Percentiles rank a stretch among this genome's conserved stretches.
These are phyloP conservation scores for Linum usitatissimum DNA, from an alignment of 345 rosid genomes.

Conservation along the genomic window DNA sequence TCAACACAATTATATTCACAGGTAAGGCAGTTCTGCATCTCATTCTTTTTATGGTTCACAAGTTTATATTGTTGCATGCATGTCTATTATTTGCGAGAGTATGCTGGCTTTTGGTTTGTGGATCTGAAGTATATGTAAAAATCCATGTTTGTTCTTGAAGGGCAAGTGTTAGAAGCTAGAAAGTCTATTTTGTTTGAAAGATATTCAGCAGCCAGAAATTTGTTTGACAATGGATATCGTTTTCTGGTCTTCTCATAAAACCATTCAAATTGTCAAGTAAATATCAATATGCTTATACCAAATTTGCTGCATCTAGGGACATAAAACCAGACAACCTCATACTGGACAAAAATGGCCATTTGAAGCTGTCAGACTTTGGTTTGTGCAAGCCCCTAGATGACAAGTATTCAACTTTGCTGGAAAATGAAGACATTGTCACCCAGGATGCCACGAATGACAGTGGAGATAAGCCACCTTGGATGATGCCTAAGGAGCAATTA, in stretches of 20 bases:
- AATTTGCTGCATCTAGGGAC: constrained; percentile 51
- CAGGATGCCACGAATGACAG: constrained; percentile 38
- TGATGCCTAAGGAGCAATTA: constrained; percentile 72
- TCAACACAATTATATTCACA: constrained; percentile 73
- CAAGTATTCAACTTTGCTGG: constrained; percentile 73
- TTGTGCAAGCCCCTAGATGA: constrained; percentile 94
- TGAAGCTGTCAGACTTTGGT: constrained; percentile 99
- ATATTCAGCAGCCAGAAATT: too few species aligned
- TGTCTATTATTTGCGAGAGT: background rate
- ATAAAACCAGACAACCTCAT: constrained; percentile 96
- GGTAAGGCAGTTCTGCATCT: constrained; percentile 26
- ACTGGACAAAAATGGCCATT: constrained; percentile 83
- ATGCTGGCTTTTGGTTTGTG: background rate
- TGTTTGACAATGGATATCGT: background rate
- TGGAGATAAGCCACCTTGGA: constrained; percentile 57
- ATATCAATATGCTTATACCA: constrained; percentile 9
- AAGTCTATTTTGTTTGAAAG: too few species aligned
- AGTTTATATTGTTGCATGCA: background rate
- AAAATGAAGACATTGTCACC: constrained; percentile 50
- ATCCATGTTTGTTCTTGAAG: background rate
- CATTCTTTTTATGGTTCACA: background rate
- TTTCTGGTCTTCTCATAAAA: background rate
- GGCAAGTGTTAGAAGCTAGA: background rate
- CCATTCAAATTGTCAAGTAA: too few species aligned
- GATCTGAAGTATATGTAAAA: background rate